phyloP scores from a whole-genome alignment of 2,329 filamentous ascomycete species.

The Raffaelea deltoideospora region DNA sequence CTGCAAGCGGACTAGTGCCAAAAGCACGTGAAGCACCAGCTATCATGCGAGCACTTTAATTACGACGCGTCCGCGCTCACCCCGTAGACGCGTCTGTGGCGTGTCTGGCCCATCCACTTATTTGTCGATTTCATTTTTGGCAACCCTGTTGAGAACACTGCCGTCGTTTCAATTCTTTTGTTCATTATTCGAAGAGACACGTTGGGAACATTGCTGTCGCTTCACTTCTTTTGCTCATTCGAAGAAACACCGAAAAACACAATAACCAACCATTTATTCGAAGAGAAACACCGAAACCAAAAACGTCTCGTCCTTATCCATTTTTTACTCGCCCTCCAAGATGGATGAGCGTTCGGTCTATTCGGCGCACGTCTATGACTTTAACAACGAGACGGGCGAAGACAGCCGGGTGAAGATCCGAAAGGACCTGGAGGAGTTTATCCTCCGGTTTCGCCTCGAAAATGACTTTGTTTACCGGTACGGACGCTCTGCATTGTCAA shows the following conservation, averaged over 20 bases:
- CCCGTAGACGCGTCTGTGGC: conserved; percentile 10
- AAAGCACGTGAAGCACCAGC: background rate
- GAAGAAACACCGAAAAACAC: no score
- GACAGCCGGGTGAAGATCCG: conserved; percentile 61
- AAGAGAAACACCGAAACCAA: no score
- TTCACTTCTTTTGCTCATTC: no score
- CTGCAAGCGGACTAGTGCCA: background rate
- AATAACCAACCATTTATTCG: no score
- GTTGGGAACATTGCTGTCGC: no score
- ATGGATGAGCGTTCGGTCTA: conserved; percentile 89
- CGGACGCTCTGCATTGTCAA: no score
- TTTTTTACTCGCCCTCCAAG: conserved; percentile 8
- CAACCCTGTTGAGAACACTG: no score
- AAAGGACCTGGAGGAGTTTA: conserved; percentile 71
- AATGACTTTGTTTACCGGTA: conserved; percentile 92
- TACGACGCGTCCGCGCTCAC: conserved; percentile 10
- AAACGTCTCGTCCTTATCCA: no score
- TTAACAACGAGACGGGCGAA: conserved; percentile 47
- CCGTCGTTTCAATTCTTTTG: no score
- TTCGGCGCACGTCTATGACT: conserved; percentile 65
- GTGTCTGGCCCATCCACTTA: background rate
- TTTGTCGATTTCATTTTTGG: conserved; percentile 2
- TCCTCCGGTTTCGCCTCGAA: conserved; percentile 86
- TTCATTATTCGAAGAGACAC: no score
- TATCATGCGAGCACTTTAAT: conserved; percentile 11